phyloP scores from a whole-genome alignment of 2,329 filamentous ascomycete genomes.

The Nannizzia gypsea region DNA sequence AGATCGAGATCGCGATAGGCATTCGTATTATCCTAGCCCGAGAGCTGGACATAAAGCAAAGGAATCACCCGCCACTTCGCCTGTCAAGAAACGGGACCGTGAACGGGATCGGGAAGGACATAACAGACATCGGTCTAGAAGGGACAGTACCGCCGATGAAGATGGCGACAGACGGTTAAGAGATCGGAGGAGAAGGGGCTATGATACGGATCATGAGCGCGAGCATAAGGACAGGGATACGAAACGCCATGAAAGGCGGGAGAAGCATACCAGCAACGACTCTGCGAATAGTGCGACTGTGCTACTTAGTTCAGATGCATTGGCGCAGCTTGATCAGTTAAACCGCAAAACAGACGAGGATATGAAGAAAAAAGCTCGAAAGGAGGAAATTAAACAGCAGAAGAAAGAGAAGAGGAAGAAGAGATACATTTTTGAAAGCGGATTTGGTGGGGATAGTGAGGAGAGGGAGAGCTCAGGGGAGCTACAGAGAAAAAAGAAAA shows the following conservation, averaged over 20 bases:
- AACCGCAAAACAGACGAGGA: constrained; percentile 45
- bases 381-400: constrained; percentile 14
- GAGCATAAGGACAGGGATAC: constrained; percentile 8
- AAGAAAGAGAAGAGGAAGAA: constrained; percentile 25
- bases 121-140: constrained; percentile 15
- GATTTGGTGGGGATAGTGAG: constrained; percentile 13
- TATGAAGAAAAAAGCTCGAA: constrained; percentile 32
- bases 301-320: constrained; percentile 42
- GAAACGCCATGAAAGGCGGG: constrained; percentile 16
- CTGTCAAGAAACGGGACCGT: constrained; percentile 25
- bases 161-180: constrained; percentile 19
- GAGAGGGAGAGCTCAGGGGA: constrained; percentile 16
- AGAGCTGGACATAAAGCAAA: constrained; percentile 21
- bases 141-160: constrained; percentile 20
- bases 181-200: constrained; percentile 9
- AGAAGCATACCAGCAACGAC: constrained; percentile 31
- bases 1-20: constrained; percentile 12
- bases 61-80: constrained; percentile 28
- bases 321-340: constrained; percentile 54
- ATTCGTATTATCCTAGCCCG: constrained; percentile 3
- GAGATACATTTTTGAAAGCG: constrained; percentile 13
- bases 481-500: constrained; percentile 16
- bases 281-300: constrained; percentile 34
- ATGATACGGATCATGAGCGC: constrained; percentile 10
- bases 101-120: constrained; percentile 24